Evolutionary conservation across 2,329 filamentous ascomycete species (phyloP), one percentile per base, ranked within the genome.

Genomic region (Trichophyton simii): DNA sequence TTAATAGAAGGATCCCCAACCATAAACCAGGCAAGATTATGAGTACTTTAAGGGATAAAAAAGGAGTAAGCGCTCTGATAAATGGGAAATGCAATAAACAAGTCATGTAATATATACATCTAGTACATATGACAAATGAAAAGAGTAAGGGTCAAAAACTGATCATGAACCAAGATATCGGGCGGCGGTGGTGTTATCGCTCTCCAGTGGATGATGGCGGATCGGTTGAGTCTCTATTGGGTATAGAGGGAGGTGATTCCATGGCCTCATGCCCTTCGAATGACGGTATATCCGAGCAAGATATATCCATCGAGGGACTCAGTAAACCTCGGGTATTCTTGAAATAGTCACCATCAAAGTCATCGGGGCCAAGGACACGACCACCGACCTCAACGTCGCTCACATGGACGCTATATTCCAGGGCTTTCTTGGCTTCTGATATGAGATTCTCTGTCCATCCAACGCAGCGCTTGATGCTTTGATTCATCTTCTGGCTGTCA

Each of bases 401-500:
- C 7, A 88, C 83, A 34, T 82, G 82, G 28, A 96, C 89, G 62
- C 83, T 81, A 71, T 96, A 96, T 57, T 87, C 87, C 1, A 99
- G 80, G 0, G 94, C 94, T 70, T 89, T 92, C 69, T 86, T 88
- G 4, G 88, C 94, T 67, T 96, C 91, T 57, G 83, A 86, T 72
- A 99, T 96, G 52, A 99, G 81, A 65, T 88, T 86, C 70, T 99
- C 92, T 0, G 91, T 95, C 83, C 89, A 92, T 66, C 86, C 85
- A 38, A 96, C 80, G 72, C 94, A 99, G 57, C 89, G 83, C 72
- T 90, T 95, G 54, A 99, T 82, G 72, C 89, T 95, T 72, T 95
- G 89, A 71, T 96, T 97, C 79, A 97, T 91, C 76, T 91, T 95
- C 70, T 96, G 91, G 66, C 88, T 94, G 71, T 96, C 91, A 44